A percentile compares a stretch with the other conserved stretches of the same genome.
Conservation (phyloP, 2,329 filamentous ascomycete species). For the Shiraia sp. region DNA sequence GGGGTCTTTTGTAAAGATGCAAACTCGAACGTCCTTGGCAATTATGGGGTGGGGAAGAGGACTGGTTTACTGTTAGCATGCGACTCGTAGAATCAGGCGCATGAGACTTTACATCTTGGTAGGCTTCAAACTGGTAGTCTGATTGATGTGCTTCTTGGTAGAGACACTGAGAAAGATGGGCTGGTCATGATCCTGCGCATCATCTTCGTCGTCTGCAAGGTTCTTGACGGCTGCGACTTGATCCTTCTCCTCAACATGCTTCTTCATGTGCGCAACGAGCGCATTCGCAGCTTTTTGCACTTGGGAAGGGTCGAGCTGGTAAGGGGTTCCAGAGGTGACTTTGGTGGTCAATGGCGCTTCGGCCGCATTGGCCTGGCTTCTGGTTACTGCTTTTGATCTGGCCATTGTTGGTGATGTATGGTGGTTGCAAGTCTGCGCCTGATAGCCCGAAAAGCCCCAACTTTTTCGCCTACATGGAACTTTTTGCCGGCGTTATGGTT, state of each 20-base stretch:
- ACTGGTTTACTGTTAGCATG: conserved; percentile 29
- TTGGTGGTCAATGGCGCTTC: conserved; percentile 44
- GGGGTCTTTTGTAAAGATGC: conserved; percentile 80
- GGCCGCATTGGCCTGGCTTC: conserved; percentile 28
- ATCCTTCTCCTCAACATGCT: conserved; percentile 52
- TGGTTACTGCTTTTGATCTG: conserved; percentile 32
- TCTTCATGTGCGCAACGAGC: conserved; percentile 61
- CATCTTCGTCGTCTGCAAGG: conserved; percentile 54
- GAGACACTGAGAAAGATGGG: conserved; percentile 66
- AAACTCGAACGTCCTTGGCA: conserved; percentile 70
- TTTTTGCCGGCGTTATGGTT: conserved; percentile 16
- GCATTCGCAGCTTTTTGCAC: conserved; percentile 63
- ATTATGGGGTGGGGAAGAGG: conserved; percentile 74
- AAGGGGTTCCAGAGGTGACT: conserved; percentile 41
- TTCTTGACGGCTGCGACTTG: conserved; percentile 56
- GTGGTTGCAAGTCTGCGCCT: conserved; percentile 13
- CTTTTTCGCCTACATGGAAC: conserved; percentile 22
- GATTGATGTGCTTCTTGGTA: conserved; percentile 69
- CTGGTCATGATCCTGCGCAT: conserved; percentile 51
- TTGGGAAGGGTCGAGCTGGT: conserved; percentile 53
- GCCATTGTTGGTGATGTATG: conserved; percentile 32
- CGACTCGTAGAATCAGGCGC: background rate
- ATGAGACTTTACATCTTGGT: conserved; percentile 64
- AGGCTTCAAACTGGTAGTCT: conserved; percentile 80
- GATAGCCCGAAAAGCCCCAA: conserved; percentile 22